Conservation (phyloP, 371 early-diverging fungal species). For the Smittium culicis region DNA sequence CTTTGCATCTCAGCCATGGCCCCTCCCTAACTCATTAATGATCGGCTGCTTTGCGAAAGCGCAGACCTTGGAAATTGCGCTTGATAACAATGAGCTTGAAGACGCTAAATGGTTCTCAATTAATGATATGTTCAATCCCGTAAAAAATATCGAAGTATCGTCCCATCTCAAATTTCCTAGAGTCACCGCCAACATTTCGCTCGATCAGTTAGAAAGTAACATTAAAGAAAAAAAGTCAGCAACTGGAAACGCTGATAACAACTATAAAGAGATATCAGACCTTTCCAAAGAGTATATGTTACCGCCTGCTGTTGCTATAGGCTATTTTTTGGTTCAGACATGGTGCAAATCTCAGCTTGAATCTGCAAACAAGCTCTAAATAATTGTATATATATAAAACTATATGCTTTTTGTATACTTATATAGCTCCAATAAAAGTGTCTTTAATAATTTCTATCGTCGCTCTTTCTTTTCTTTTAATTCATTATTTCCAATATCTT, state of each 20-base stretch:
- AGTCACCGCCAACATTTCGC: too few species aligned
- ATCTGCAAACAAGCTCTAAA: not conserved
- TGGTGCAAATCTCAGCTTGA: conserved; percentile 5
- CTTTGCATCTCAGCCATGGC: conserved; percentile 74
- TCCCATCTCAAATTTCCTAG: not conserved
- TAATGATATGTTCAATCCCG: conserved; percentile 31
- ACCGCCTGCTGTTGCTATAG: conserved; percentile 4
- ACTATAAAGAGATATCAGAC: too few species aligned
- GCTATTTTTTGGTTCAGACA: not conserved
- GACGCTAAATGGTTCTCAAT: conserved; percentile 54
- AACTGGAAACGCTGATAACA: too few species aligned
- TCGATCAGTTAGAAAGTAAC: too few species aligned
- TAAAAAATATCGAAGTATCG: not conserved
- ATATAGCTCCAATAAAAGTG: too few species aligned
- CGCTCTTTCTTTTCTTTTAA: too few species aligned
- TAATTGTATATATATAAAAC: too few species aligned
- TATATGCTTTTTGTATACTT: too few species aligned
- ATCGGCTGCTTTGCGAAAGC: conserved; percentile 64
- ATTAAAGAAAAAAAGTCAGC: too few species aligned
- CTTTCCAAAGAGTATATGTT: not conserved
- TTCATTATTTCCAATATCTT: too few species aligned
- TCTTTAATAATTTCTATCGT: too few species aligned
- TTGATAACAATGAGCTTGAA: conserved; percentile 58
- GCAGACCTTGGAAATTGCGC: conserved; percentile 35
- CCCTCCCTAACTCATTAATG: conserved; percentile 55